Conservation (phyloP, 169 alveolate genomes). For the Eimeria acervulina region DNA sequence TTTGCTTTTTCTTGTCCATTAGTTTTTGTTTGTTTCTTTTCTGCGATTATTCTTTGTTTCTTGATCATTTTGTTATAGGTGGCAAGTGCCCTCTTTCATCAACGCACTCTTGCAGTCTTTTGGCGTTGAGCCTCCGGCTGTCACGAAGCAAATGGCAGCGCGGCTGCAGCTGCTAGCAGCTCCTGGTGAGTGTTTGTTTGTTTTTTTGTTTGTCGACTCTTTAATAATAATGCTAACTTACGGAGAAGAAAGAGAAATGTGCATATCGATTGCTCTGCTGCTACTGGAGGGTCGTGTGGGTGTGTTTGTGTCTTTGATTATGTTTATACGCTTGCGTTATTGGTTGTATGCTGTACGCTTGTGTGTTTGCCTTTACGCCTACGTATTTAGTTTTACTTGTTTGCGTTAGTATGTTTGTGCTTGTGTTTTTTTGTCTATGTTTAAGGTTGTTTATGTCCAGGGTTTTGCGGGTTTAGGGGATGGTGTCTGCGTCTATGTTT, state of each 20-base stretch:
- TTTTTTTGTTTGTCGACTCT: neutral
- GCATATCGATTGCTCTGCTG: neutral
- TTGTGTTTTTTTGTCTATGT: too few relatives aligned
- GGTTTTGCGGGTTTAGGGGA: too few relatives aligned
- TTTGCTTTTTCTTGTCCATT: neutral
- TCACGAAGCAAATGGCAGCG: conserved; percentile 81
- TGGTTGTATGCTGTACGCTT: neutral
- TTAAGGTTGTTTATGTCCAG: too few relatives aligned
- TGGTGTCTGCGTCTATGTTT: neutral
- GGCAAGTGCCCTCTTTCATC: conserved; percentile 83
- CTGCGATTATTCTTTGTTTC: neutral
- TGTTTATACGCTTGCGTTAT: too few relatives aligned
- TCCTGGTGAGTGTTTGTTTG: conserved; percentile 68
- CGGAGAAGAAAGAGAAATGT: too few relatives aligned
- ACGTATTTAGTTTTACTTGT: too few relatives aligned
- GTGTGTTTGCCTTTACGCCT: too few relatives aligned
- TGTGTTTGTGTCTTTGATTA: too few relatives aligned
- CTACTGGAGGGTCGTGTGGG: neutral
- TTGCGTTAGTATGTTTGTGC: neutral
- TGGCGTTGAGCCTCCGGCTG: conserved; percentile 80
- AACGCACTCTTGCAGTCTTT: conserved; percentile 72
- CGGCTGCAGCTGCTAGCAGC: conserved; percentile 77
- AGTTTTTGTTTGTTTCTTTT: neutral
- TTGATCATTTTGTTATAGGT: neutral
- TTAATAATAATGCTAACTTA: too few relatives aligned